phyloP scores from a whole-genome alignment of 2,329 filamentous ascomycete genomes.

The Botrytis squamosa region DNA sequence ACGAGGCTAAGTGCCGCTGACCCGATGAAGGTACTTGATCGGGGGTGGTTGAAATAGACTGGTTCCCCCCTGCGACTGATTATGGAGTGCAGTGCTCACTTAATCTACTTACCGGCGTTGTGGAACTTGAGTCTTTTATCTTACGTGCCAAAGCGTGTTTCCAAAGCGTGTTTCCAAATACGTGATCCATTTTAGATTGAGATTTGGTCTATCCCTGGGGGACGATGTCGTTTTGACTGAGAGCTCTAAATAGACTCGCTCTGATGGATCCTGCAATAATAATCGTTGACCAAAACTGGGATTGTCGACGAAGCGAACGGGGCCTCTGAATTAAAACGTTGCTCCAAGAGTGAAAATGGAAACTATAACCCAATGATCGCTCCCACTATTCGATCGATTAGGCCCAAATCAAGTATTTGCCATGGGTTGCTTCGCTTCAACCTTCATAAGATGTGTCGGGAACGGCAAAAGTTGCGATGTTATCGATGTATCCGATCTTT shows the following conservation, averaged over 20 bases:
- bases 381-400: background rate
- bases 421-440: background rate
- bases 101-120: slow-evolving; percentile 17
- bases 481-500: slow-evolving; percentile 16
- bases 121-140: slow-evolving; percentile 6
- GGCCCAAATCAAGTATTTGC: background rate
- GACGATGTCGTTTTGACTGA: slow-evolving; percentile 3
- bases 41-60: background rate
- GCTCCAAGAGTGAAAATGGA: background rate
- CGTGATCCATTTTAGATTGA: background rate
- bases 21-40: slow-evolving; percentile 12
- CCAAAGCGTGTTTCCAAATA: background rate
- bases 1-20: slow-evolving; percentile 14
- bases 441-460: background rate
- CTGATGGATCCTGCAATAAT: slow-evolving; percentile 1
- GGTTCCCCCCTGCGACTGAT: slow-evolving; percentile 6
- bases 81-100: slow-evolving; percentile 9
- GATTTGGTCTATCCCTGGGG: background rate
- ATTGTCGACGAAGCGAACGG: slow-evolving; percentile 4
- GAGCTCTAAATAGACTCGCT: slow-evolving; percentile 13
- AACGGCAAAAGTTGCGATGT: slow-evolving; percentile 18
- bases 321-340: slow-evolving; percentile 9
- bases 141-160: slow-evolving; percentile 11
- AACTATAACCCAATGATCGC: slow-evolving; percentile 20
- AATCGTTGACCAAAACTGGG: slow-evolving; percentile 4